phyloP scores from a whole-genome alignment of 495 filamentous ascomycete genomes.

The Letharia lupina region DNA sequence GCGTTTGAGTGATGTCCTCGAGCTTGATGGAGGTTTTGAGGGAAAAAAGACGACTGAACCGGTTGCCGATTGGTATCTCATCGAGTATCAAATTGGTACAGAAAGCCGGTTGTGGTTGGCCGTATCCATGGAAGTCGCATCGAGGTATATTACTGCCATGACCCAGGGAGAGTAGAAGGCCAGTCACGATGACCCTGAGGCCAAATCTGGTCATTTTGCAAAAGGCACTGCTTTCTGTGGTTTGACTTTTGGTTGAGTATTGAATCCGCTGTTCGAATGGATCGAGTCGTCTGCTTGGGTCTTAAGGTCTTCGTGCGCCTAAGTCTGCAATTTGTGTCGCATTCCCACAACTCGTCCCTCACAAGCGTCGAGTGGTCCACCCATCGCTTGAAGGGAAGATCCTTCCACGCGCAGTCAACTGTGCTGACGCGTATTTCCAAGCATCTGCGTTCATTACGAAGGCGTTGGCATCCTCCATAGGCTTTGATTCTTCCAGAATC shows the following conservation, averaged over 20 bases:
- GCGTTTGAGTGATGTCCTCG: neutral
- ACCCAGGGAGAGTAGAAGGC: neutral
- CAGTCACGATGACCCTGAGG: neutral
- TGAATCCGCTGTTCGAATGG: neutral
- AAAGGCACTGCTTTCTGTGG: neutral
- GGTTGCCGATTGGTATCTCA: neutral
- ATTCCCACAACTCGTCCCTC: neutral
- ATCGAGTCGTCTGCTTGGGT: neutral
- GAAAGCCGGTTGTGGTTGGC: neutral
- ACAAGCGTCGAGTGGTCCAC: neutral
- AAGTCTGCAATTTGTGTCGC: neutral
- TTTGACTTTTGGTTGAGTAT: neutral
- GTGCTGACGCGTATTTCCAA: neutral
- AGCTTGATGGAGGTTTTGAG: neutral
- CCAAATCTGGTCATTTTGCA: neutral
- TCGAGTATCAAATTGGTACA: neutral
- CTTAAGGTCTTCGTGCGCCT: neutral
- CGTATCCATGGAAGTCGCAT: neutral
- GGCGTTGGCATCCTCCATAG: neutral
- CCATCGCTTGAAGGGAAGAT: neutral
- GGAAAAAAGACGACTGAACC: neutral
- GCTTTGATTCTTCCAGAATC: neutral
- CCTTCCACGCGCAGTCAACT: neutral
- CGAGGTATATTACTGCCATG: neutral
- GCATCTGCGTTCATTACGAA: neutral